Conservation (phyloP, 805 yeast genomes). For the Kazachstania bromeliacearum region DNA sequence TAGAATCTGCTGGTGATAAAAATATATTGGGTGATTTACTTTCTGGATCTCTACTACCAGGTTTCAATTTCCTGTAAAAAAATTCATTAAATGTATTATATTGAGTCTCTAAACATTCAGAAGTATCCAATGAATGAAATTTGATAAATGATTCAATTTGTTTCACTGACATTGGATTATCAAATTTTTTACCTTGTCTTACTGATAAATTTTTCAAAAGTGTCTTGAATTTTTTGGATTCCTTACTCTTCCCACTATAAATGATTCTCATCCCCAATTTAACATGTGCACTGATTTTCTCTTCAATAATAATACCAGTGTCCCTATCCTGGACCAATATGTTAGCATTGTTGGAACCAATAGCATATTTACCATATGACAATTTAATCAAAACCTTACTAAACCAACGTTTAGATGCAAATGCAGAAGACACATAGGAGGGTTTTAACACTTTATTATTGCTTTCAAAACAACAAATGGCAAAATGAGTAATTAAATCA, state of each 20-base stretch:
- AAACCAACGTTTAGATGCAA: conserved; percentile 86
- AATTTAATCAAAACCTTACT: conserved; percentile 71
- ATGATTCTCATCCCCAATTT: conserved; percentile 77
- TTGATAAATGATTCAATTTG: conserved; percentile 70
- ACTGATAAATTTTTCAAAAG: conserved; percentile 56
- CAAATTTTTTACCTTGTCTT: conserved; percentile 81
- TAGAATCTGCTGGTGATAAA: conserved; percentile 79
- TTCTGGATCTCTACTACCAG: conserved; percentile 64
- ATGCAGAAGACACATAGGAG: conserved; percentile 65
- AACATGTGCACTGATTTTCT: conserved; percentile 83
- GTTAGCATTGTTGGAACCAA: conserved; percentile 88
- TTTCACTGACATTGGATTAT: conserved; percentile 51
- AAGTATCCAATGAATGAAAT: conserved; percentile 71
- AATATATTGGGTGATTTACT: conserved; percentile 41
- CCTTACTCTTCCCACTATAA: conserved; percentile 63
- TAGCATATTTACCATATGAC: conserved; percentile 76
- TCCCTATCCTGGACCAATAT: conserved; percentile 86
- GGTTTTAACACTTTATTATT: conserved; percentile 53
- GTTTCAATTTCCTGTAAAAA: conserved; percentile 69
- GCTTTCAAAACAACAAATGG: conserved; percentile 73
- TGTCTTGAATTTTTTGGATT: conserved; percentile 47
- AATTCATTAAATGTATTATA: conserved; percentile 80
- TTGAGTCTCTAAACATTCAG: conserved; percentile 51
- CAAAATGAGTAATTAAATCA: conserved; percentile 78
- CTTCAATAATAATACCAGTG: conserved; percentile 86